phyloP scores from a whole-genome alignment of 1,139 yeast species.

The Kodamaea alishanica region DNA sequence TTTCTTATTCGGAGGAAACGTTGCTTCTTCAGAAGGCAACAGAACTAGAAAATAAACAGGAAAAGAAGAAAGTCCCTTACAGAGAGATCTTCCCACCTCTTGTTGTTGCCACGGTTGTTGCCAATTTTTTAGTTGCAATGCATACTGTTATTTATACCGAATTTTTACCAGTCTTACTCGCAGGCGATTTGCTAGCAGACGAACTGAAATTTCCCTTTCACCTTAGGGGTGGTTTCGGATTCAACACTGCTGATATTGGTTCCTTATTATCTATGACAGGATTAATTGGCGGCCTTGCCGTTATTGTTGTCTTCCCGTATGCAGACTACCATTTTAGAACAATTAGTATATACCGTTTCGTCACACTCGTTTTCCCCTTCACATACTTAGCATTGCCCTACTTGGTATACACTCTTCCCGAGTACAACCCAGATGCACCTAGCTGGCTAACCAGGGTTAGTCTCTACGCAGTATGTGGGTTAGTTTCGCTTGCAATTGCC shows the following conservation, averaged over 20 bases:
- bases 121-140: conserved; percentile 18
- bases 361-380: conserved; percentile 22
- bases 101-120: conserved; percentile 20
- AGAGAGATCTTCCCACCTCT: conserved; percentile 19
- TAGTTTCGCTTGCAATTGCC: conserved; percentile 1
- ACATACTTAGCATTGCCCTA: conserved; percentile 22
- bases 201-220: conserved; percentile 18
- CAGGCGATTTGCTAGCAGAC: conserved; percentile 15
- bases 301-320: conserved; percentile 22
- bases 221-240: conserved; percentile 22
- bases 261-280: conserved; percentile 25
- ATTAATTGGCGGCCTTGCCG: conserved; percentile 22
- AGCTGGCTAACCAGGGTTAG: conserved; percentile 12
- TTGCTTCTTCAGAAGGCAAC: conserved; percentile 6
- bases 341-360: conserved; percentile 19
- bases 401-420: conserved; percentile 20
- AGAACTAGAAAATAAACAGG: conserved; percentile 1
- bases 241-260: conserved; percentile 21
- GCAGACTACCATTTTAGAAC: conserved; percentile 23
- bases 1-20: conserved; percentile 1
- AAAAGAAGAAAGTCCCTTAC: conserved; percentile 1
- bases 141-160: conserved; percentile 21
- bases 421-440: conserved; percentile 15
- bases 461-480: conserved; percentile 4
- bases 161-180: conserved; percentile 23